These are phyloP conservation scores for Lathyrus sativus DNA, from an alignment of 306 rosid species.

Conservation along the genomic window DNA sequence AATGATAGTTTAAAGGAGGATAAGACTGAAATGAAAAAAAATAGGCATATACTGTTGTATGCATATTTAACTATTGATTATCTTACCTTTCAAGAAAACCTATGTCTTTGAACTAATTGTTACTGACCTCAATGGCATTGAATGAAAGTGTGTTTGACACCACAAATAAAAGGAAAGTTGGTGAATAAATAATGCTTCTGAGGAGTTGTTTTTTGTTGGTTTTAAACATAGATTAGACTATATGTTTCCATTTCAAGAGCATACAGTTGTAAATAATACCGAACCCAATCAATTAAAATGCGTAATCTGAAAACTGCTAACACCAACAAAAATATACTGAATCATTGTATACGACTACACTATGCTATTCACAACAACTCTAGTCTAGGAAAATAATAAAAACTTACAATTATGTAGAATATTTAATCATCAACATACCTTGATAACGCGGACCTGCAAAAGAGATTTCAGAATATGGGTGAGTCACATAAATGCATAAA, in stretches of 20 bases:
- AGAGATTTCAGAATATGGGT: constrained; percentile 31
- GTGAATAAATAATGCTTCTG: not conserved
- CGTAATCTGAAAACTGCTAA: constrained; percentile 19
- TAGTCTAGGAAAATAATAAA: constrained; percentile 23
- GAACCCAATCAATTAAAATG: constrained; percentile 9
- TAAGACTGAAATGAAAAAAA: constrained; percentile 21
- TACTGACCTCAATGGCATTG: constrained; percentile 9
- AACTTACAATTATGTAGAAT: constrained; percentile 45
- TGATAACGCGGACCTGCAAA: constrained; percentile 93
- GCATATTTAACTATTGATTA: constrained; percentile 22
- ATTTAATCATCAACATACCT: constrained; percentile 72
- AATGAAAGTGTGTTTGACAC: constrained; percentile 19
- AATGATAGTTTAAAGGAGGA: constrained; percentile 25
- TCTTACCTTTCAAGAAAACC: constrained; percentile 4
- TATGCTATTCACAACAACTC: constrained; percentile 1
- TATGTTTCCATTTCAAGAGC: constrained; percentile 14
- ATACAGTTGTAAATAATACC: constrained; percentile 16
- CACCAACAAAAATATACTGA: constrained; percentile 10
- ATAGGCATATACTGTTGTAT: not conserved
- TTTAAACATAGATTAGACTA: constrained; percentile 4
- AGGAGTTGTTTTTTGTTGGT: constrained; percentile 8
- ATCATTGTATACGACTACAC: not conserved
- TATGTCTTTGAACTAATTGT: constrained; percentile 17
- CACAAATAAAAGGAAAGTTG: constrained; percentile 9
- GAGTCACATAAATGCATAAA: constrained; percentile 32